Base-by-base conservation (phyloP, 192 early-diverging fungal species). In the Coemansia interrupta region DNA sequence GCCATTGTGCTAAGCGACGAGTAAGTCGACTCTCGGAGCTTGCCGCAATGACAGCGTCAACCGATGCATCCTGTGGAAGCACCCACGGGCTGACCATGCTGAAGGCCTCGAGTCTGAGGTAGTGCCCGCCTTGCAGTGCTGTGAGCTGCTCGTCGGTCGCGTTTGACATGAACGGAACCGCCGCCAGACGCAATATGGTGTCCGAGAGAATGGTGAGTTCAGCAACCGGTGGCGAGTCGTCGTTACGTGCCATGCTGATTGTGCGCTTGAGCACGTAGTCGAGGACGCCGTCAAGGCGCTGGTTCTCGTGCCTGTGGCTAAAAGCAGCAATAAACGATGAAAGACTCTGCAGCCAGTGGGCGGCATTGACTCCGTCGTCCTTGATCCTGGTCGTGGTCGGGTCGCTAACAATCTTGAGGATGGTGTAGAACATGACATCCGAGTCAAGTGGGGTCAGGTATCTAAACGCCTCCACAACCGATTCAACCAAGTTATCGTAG, bases 321-420 rank as follows among this genome's bases (percentile, higher is more conserved):
- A 47, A 78, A 8, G 61, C 50, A 0, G 76, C 70, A 13, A 70
- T 44, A 55, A 79, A 79, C 56, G 64, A 58, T 47, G 76, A 64
- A 26, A 79, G 46, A 24, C 66, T 66, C 60, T 73, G 76, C 14
- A 79, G 63, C 76, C 76, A 79, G 49, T 73, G 70, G 0, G 70
- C 70, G 1, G 67, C 57, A 23, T 72, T 73, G 10, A 79, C 60
- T 7, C 63, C 66, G 54, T 79, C 76, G n/a, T 66, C 63, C 54
- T 79, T 79, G 40, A 69, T 43, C 30, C 50, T 58, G 17, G 36
- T 29, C 29, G 59, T 60, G 39, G n/a, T 18, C 0, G 70, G 66
- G 18, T 70, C 64, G 26, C 61, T 60, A 10, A 79, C 44, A 8
- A 62, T 66, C 24, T 49, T 54, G 40, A 79, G 57, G 23, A 73